Conservation (phyloP, 169 alveolate genomes). For the Plasmodium inui region DNA sequence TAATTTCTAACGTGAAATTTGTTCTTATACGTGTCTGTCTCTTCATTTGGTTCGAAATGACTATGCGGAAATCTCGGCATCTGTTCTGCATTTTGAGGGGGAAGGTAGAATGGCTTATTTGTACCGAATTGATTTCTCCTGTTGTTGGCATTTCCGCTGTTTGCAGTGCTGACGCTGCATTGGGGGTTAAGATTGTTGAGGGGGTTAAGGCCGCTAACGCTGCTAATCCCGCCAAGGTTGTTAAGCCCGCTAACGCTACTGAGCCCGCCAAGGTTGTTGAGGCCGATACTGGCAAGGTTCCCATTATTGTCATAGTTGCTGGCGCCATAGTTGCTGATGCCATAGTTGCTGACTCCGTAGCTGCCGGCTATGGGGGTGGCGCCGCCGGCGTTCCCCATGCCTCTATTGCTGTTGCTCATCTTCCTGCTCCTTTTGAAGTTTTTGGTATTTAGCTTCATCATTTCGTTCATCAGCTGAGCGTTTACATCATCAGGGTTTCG, state of each 20-base stretch:
- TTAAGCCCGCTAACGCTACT: neutral
- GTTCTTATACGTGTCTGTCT: conserved; percentile 36
- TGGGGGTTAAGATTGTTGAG: neutral
- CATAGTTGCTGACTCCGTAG: neutral
- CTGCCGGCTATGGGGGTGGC: neutral
- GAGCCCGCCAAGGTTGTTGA: neutral
- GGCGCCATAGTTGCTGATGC: neutral
- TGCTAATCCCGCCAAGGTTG: neutral
- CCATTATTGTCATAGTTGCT: neutral
- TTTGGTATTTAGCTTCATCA: conserved; percentile 57
- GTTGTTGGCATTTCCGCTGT: conserved; percentile 4
- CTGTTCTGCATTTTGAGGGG: conserved; percentile 19
- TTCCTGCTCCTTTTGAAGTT: conserved; percentile 47
- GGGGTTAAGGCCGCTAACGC: neutral
- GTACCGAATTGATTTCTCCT: conserved; percentile 34
- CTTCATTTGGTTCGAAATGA: conserved; percentile 52
- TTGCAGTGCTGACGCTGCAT: neutral
- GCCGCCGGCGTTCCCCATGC: neutral
- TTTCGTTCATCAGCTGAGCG: conserved; percentile 58
- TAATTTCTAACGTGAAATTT: conserved; percentile 38
- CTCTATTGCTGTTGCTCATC: conserved; percentile 19
- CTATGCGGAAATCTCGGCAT: conserved; percentile 7
- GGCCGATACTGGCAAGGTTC: neutral
- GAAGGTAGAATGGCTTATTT: conserved; percentile 30
- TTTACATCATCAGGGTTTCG: conserved; percentile 74